phyloP scores from a whole-genome alignment of 495 filamentous ascomycete genomes.

The Aspergillus homomorphus region DNA sequence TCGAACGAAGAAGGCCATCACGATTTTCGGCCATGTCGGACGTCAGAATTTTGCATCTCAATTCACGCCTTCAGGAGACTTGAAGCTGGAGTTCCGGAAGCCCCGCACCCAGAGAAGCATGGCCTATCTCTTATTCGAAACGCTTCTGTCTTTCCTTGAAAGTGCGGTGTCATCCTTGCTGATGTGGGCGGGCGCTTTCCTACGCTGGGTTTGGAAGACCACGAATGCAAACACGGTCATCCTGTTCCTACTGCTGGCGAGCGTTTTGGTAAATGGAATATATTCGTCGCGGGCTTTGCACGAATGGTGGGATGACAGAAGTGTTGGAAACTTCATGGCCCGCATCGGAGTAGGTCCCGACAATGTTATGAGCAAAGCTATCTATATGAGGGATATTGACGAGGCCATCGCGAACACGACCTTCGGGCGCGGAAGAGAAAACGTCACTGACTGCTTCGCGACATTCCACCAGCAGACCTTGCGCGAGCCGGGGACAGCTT shows the following conservation, averaged over 20 bases:
- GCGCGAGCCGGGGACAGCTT: constrained; percentile 28
- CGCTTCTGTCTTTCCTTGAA: constrained; percentile 61
- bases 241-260: constrained; percentile 61
- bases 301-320: constrained; percentile 83
- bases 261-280: constrained; percentile 65
- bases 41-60: constrained; percentile 64
- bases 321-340: constrained; percentile 73
- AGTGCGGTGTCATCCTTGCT: constrained; percentile 69
- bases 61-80: constrained; percentile 49
- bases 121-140: constrained; percentile 66
- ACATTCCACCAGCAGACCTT: constrained; percentile 44
- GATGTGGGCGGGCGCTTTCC: constrained; percentile 62
- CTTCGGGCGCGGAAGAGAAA: constrained; percentile 32
- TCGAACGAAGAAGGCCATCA: constrained; percentile 84
- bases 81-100: constrained; percentile 43
- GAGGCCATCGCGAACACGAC: constrained; percentile 54
- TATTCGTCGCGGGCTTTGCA: constrained; percentile 64
- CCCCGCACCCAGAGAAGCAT: constrained; percentile 67
- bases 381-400: constrained; percentile 81
- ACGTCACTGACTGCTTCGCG: constrained; percentile 41
- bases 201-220: constrained; percentile 65
- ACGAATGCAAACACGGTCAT: constrained; percentile 73
- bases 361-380: constrained; percentile 73
- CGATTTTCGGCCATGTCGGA: constrained; percentile 85
- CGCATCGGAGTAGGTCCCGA: constrained; percentile 76